Evolutionary conservation across 352 stramenopile genomes (phyloP).

Genomic region (Phytopythium delawarense): DNA sequence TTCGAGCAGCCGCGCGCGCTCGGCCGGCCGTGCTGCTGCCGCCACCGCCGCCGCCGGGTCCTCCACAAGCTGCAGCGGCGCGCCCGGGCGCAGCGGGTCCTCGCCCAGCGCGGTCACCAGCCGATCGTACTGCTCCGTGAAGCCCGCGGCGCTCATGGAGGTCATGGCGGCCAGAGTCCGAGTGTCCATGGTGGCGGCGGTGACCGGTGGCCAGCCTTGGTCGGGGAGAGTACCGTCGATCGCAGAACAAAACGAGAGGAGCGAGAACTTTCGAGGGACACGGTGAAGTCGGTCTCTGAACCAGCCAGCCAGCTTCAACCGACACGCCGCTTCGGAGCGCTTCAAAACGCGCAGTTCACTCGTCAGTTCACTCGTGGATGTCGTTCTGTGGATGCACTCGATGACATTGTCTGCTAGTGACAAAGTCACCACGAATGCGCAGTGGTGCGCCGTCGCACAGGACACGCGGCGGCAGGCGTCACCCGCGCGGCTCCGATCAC

Average conservation of each 20-base stretch:
- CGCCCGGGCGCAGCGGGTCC: constrained; percentile 36
- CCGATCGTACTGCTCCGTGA: constrained; percentile 48
- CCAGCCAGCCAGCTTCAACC: no score
- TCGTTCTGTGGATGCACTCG: no score
- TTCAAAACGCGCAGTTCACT: no score
- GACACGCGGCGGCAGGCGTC: neutral
- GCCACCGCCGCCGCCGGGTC: constrained; percentile 27
- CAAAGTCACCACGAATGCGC: no score
- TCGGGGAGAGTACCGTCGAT: neutral
- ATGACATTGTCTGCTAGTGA: no score
- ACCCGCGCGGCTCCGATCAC: neutral
- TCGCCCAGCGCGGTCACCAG: constrained; percentile 58
- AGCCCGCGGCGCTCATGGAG: constrained; percentile 2
- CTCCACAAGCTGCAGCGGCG: constrained; percentile 29
- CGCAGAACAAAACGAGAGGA: neutral
- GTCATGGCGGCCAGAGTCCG: neutral
- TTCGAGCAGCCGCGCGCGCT: constrained; percentile 36
- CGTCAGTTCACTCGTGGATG: no score
- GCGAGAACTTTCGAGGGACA: neutral
- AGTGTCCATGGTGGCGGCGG: neutral
- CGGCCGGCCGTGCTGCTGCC: constrained; percentile 14
- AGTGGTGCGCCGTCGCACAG: neutral
- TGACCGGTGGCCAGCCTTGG: neutral
- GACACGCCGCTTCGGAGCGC: no score
- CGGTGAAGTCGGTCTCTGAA: neutral